Evolutionary conservation across 352 stramenopile genomes (phyloP).

Genomic region (Pythium scleroteichum): DNA sequence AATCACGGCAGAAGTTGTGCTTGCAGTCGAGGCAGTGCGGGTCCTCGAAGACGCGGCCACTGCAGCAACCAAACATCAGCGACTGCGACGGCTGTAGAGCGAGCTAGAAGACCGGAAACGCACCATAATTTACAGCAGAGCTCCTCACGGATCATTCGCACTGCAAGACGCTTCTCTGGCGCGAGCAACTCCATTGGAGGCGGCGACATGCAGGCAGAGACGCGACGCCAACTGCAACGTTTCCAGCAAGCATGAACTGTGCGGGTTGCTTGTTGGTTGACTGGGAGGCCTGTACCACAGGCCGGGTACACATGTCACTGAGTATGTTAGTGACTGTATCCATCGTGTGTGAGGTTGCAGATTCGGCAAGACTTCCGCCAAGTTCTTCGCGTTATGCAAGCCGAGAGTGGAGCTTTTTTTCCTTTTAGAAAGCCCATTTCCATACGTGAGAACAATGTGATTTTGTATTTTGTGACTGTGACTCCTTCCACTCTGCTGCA

Average conservation of each 20-base stretch:
- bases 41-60: conserved; percentile 72
- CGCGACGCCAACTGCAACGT: conserved; percentile 21
- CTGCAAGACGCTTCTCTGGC: conserved; percentile 44
- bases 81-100: conserved; percentile 2
- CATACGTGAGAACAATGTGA: no score
- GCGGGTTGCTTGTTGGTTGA: conserved; percentile 5
- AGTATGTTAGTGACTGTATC: conserved; percentile 18
- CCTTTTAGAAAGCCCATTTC: no score
- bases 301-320: conserved; percentile 10
- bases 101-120: conserved; percentile 8
- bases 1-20: conserved; percentile 85
- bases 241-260: conserved; percentile 2
- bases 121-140: conserved; percentile 80
- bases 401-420: no score
- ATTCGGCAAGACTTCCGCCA: no score
- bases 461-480: no score
- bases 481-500: no score
- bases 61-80: conserved; percentile 19
- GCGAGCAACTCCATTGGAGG: conserved; percentile 60
- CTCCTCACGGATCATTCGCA: conserved; percentile 82
- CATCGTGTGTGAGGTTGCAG: conserved; percentile 3
- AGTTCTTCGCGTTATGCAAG: no score
- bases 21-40: conserved; percentile 87
- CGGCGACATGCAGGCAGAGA: background rate
- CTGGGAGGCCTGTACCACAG: conserved; percentile 14